Evolutionary conservation across 805 yeast species (phyloP).

Genomic region (Starmerella vitae): DNA sequence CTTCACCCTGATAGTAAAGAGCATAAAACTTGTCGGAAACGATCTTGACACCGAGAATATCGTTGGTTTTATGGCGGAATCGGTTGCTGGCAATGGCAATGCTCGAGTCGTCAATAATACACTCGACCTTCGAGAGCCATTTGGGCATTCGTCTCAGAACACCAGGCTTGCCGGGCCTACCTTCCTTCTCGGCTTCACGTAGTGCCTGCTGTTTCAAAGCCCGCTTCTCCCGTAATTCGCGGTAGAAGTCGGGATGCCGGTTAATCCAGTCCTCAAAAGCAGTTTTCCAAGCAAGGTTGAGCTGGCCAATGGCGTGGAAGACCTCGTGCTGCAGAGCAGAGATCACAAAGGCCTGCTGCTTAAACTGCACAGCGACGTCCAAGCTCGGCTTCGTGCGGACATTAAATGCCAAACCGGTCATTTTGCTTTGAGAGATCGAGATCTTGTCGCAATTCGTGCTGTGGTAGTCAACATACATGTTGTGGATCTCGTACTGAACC

Average conservation of each 20-base stretch:
- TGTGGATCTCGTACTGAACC: conserved; percentile 12
- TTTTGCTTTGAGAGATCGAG: conserved; percentile 22
- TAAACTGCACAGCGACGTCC: conserved; percentile 21
- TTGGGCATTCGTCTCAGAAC: conserved; percentile 18
- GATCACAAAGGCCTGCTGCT: conserved; percentile 22
- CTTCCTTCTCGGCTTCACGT: background rate
- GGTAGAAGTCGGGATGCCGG: conserved; percentile 3
- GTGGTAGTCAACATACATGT: conserved; percentile 23
- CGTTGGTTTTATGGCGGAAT: conserved; percentile 19
- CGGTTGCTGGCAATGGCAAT: conserved; percentile 19
- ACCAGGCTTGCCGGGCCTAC: conserved; percentile 1
- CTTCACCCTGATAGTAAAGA: conserved; percentile 5
- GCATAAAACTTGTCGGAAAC: conserved; percentile 6
- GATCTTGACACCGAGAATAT: conserved; percentile 17
- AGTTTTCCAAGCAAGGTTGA: conserved; percentile 7
- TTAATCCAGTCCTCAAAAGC: conserved; percentile 2
- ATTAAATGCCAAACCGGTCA: conserved; percentile 15
- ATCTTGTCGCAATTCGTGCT: conserved; percentile 21
- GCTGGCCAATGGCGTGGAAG: conserved; percentile 24
- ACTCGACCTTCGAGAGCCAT: conserved; percentile 13
- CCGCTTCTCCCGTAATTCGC: background rate
- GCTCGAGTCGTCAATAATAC: conserved; percentile 8
- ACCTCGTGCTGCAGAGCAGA: conserved; percentile 25
- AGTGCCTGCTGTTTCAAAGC: background rate
- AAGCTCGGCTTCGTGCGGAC: conserved; percentile 24